A percentile compares a stretch with the other conserved stretches of the same genome.
Conservation (phyloP, 306 rosid species). For the Benincasa hispida region DNA sequence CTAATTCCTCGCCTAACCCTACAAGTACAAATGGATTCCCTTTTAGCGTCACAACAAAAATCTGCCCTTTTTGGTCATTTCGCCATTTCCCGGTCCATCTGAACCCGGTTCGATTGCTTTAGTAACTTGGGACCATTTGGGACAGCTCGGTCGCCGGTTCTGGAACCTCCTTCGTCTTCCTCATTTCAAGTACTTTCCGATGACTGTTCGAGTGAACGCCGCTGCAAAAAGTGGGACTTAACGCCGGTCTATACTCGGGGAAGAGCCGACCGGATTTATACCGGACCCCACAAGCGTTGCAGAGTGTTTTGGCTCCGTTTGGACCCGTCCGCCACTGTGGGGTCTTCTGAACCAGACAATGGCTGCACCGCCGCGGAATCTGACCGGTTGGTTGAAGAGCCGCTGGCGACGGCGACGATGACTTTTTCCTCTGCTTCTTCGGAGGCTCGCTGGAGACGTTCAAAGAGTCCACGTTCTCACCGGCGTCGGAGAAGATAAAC, state of each 20-base stretch:
- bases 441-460: slow-evolving; percentile 20
- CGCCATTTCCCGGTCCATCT: background rate
- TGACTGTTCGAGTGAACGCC: slow-evolving; percentile 80
- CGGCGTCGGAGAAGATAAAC: slow-evolving; percentile 13
- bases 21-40: background rate
- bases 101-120: slow-evolving; percentile 14
- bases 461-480: background rate
- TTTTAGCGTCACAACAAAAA: background rate
- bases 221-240: slow-evolving; percentile 68
- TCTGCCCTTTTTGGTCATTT: background rate
- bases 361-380: slow-evolving; percentile 70
- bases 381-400: slow-evolving; percentile 10
- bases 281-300: slow-evolving; percentile 96
- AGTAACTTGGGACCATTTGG: slow-evolving; percentile 35
- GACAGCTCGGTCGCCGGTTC: slow-evolving; percentile 27
- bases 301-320: slow-evolving; percentile 65
- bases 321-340: slow-evolving; percentile 99
- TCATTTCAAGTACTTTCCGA: slow-evolving; percentile 80
- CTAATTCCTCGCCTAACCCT: background rate
- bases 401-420: background rate
- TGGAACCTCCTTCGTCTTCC: slow-evolving; percentile 41
- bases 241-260: slow-evolving; percentile 93
- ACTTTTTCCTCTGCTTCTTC: slow-evolving; percentile 56
- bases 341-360: slow-evolving; percentile 79
- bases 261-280: slow-evolving; percentile 83